Conservation (phyloP, 148 eudicot species). For the Amaranthus cruentus region DNA sequence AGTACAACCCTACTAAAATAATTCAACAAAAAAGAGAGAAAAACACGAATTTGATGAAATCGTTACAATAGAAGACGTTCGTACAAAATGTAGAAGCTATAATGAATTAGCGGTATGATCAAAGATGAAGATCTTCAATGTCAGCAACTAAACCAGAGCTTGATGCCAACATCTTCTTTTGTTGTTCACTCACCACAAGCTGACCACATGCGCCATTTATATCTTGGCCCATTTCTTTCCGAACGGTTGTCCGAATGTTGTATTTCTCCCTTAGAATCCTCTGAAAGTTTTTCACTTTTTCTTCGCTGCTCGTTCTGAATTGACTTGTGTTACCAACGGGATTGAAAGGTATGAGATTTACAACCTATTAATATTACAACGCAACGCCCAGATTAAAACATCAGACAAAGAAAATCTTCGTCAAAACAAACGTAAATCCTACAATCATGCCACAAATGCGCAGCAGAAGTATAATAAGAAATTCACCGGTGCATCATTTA, state of each 20-base stretch:
- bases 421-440: not conserved
- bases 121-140: conserved; percentile 79
- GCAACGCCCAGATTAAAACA: conserved; percentile 4
- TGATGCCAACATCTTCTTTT: conserved; percentile 34
- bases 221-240: conserved; percentile 98
- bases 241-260: conserved; percentile 73
- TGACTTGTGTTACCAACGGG: conserved; percentile 66
- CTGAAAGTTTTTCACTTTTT: conserved; percentile 63
- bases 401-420: not conserved
- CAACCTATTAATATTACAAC: conserved; percentile 42
- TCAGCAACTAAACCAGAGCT: conserved; percentile 44
- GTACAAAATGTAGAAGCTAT: not conserved
- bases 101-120: conserved; percentile 12
- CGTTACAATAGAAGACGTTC: not conserved
- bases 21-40: not conserved
- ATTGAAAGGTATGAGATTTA: conserved; percentile 88
- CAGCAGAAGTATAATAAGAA: too few species aligned
- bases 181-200: conserved; percentile 58
- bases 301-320: conserved; percentile 60
- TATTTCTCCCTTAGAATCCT: conserved; percentile 58
- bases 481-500: too few species aligned
- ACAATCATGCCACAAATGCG: not conserved
- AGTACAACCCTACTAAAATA: too few species aligned
- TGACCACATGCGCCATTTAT: conserved; percentile 99
- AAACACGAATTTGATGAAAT: not conserved